Evolutionary conservation across 371 early-diverging fungal species (phyloP).

Genomic region (Mucor velutinosus): DNA sequence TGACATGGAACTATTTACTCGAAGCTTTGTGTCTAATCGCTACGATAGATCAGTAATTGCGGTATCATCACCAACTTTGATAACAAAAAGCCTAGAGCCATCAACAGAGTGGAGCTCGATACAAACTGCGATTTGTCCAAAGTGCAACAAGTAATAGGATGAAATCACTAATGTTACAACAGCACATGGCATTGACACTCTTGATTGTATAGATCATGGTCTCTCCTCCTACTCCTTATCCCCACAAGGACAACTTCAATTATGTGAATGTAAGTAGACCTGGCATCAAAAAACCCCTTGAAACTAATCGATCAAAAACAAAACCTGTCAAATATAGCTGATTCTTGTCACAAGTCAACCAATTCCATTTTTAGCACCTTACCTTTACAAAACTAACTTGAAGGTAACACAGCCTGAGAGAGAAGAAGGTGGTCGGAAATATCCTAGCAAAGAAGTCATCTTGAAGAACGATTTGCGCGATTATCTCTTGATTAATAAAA

Average conservation of each 20-base stretch:
- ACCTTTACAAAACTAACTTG: conserved; percentile 56
- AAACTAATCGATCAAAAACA: not conserved
- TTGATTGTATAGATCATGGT: conserved; percentile 53
- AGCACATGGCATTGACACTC: not conserved
- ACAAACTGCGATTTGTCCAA: conserved; percentile 54
- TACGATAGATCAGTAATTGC: conserved; percentile 52
- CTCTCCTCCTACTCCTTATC: conserved; percentile 56
- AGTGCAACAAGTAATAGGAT: conserved; percentile 44
- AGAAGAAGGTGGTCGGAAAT: conserved; percentile 39
- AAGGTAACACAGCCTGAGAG: conserved; percentile 51
- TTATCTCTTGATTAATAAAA: conserved; percentile 63
- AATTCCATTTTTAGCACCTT: conserved; percentile 63
- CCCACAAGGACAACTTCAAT: conserved; percentile 55
- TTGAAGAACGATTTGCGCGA: conserved; percentile 66
- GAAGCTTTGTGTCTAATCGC: not conserved
- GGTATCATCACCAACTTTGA: conserved; percentile 63
- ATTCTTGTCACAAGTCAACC: conserved; percentile 56
- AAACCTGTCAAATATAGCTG: conserved; percentile 29
- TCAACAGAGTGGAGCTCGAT: conserved; percentile 65
- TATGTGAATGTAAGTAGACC: conserved; percentile 58
- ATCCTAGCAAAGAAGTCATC: conserved; percentile 52
- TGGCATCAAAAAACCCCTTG: not conserved
- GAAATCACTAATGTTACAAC: too few species aligned
- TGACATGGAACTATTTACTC: not conserved
- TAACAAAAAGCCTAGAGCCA: conserved; percentile 49